Evolutionary conservation across 768 basidiomycete genomes (phyloP), one percentile per base, ranked within the genome.

Genomic region (Pleurotus giganteus): DNA sequence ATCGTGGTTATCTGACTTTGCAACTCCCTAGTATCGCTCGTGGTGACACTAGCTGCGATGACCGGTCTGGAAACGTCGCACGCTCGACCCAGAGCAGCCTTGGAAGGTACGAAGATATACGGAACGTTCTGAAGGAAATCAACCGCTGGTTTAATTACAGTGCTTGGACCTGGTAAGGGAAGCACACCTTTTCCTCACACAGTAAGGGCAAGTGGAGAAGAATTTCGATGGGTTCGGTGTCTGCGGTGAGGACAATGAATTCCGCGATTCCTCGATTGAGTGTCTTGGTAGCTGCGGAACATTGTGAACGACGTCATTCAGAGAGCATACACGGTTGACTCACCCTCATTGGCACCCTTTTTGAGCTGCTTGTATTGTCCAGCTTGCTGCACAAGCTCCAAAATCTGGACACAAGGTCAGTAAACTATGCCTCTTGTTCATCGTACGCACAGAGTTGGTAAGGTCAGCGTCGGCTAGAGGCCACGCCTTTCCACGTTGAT

Each of bases 321-420:
- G 13, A 54, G 23, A n/a, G 26, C 2, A 46, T 5, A 13, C 1
- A 23, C 11, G 28, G 44, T n/a, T 15, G 13, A 65, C 78, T 31
- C 46, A 91, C 92, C 91, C 83, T 99, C 97, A 73, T 99, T 99
- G 39, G 97, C 97, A 58, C 97, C 96, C 77, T 98, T 98, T 77
- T 98, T 98, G 45, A 98, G 76, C 71, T 98, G 95, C 75, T 98
- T 98, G 79, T 96, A 97, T 71, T 94, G 89, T n/a, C 84, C 78
- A 37, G 96, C 95, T 73, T 96, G 91, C 69, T 97, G 93, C 28
- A 97, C 89, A 55, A 98, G 80, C 66, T 98, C 96, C 53, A 99
- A 82, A 65, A 98, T 97, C 94, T 96, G 63, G 17, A 31, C 15
- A 27, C 29, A 12, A 60, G 37, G 50, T 29, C 21, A 58, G 51